Evolutionary conservation across 2,329 filamentous ascomycete genomes (phyloP).

Genomic region (Hypoxylon sp.): DNA sequence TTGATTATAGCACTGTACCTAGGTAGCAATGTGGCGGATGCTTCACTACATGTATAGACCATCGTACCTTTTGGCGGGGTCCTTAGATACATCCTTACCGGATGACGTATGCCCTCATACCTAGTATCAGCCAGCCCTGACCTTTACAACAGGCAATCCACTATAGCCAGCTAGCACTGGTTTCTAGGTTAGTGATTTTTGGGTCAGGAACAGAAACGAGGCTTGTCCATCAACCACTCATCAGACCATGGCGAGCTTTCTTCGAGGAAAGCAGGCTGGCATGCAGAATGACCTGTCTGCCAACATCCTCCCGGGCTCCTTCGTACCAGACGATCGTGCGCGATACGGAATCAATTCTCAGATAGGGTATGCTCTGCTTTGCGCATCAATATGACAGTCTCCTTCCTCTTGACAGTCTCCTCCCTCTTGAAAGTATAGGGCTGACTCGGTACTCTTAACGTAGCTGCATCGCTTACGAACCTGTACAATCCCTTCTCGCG

Average conservation of each 20-base stretch:
- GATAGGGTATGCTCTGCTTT: constrained; percentile 63
- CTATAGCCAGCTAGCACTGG: neutral
- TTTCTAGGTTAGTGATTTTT: neutral
- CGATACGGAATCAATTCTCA: constrained; percentile 86
- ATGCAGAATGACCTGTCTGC: constrained; percentile 91
- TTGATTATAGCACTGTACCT: too few relatives aligned
- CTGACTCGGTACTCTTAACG: constrained; percentile 57
- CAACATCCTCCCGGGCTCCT: constrained; percentile 80
- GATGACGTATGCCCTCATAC: constrained; percentile 1
- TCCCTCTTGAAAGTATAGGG: constrained; percentile 5
- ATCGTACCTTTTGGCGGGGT: constrained; percentile 2
- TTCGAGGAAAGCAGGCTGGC: constrained; percentile 92
- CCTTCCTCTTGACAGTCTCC: constrained; percentile 8
- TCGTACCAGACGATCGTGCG: constrained; percentile 84
- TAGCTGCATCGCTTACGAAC: constrained; percentile 89
- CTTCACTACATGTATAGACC: too few relatives aligned
- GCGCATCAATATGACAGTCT: neutral
- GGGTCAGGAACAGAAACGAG: neutral
- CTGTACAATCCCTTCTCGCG: constrained; percentile 91
- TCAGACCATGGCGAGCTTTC: constrained; percentile 80
- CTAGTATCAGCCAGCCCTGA: neutral
- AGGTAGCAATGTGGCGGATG: neutral
- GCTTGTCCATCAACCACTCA: neutral
- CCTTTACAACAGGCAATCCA: neutral
- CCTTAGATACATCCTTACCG: neutral